These are phyloP conservation scores for Boletus rex-veris DNA, from an alignment of 768 basidiomycete genomes.

Conservation along the genomic window DNA sequence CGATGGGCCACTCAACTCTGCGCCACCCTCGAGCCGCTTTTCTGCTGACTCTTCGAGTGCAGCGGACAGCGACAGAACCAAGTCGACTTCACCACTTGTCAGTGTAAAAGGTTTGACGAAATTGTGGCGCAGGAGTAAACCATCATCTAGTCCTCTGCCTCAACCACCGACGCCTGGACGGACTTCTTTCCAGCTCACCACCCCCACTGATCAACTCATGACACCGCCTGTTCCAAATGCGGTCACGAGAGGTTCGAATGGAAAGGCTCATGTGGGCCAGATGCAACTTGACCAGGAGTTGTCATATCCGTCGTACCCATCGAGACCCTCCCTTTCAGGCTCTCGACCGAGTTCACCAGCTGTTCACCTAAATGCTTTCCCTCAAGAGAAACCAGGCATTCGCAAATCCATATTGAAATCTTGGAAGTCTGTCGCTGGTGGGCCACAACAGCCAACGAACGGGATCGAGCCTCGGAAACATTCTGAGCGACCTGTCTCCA, in stretches of 20 bases:
- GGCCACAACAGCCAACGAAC: constrained; percentile 28
- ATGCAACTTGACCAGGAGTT: constrained; percentile 64
- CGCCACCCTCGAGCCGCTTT: constrained; percentile 58
- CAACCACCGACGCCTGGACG: constrained; percentile 37
- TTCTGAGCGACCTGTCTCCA: constrained; percentile 37
- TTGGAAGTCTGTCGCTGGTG: constrained; percentile 49
- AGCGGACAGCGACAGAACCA: constrained; percentile 30
- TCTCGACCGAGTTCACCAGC: constrained; percentile 31
- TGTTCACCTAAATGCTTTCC: constrained; percentile 11
- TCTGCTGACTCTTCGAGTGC: constrained; percentile 64
- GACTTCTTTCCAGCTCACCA: constrained; percentile 32
- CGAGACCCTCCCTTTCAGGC: constrained; percentile 34
- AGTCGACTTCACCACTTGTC: constrained; percentile 49
- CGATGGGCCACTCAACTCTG: constrained; percentile 17
- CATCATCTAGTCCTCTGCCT: constrained; percentile 33
- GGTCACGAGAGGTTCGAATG: constrained; percentile 13
- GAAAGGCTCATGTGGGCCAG: constrained; percentile 38
- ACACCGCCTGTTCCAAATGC: constrained; percentile 26
- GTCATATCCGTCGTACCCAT: constrained; percentile 46
- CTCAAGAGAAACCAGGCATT: constrained; percentile 43
- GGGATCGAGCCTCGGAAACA: constrained; percentile 36
- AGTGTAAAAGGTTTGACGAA: constrained; percentile 72
- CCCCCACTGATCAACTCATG: constrained; percentile 30
- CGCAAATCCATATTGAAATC: constrained; percentile 74
- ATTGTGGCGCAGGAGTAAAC: constrained; percentile 74